Conservation (phyloP, 805 yeast species). For the Wickerhamiella sergipiensis region DNA sequence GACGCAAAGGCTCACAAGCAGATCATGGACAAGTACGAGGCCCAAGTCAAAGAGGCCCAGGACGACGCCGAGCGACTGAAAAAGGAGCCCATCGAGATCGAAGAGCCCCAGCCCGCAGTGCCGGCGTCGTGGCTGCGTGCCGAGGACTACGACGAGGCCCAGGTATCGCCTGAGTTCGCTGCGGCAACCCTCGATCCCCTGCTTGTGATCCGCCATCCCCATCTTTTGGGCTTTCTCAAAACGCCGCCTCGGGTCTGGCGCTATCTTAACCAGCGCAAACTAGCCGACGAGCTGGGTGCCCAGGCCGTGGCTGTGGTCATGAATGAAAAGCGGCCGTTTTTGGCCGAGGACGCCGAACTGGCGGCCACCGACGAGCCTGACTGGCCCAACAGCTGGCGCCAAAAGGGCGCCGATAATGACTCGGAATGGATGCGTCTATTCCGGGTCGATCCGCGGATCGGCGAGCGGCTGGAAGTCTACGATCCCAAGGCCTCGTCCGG, state of each 20-base stretch:
- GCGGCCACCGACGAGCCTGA: constrained; percentile 57
- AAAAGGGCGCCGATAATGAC: constrained; percentile 51
- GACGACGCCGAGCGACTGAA: constrained; percentile 9
- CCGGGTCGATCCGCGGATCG: constrained; percentile 53
- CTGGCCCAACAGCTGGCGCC: constrained; percentile 81
- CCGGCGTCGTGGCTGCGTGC: constrained; percentile 41
- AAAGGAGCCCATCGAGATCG: constrained; percentile 8
- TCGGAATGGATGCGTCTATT: constrained; percentile 86
- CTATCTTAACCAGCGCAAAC: constrained; percentile 59
- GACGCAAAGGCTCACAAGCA: constrained; percentile 7
- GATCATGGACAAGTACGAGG: constrained; percentile 8
- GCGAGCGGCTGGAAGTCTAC: constrained; percentile 30
- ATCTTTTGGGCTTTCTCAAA: constrained; percentile 61
- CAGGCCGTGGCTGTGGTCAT: constrained; percentile 41
- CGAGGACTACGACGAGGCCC: constrained; percentile 39
- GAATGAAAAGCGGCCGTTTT: constrained; percentile 42
- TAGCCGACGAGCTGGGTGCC: constrained; percentile 51
- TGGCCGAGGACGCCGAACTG: constrained; percentile 28
- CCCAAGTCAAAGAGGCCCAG: constrained; percentile 7
- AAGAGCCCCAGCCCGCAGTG: constrained; percentile 13
- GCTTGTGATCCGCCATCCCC: constrained; percentile 61
- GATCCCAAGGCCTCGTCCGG: constrained; percentile 3
- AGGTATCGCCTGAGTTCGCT: constrained; percentile 49
- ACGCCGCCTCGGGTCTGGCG: constrained; percentile 67
- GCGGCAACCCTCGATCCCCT: constrained; percentile 41